phyloP scores from a whole-genome alignment of 495 filamentous ascomycete species.

The Penicillium soppii region DNA sequence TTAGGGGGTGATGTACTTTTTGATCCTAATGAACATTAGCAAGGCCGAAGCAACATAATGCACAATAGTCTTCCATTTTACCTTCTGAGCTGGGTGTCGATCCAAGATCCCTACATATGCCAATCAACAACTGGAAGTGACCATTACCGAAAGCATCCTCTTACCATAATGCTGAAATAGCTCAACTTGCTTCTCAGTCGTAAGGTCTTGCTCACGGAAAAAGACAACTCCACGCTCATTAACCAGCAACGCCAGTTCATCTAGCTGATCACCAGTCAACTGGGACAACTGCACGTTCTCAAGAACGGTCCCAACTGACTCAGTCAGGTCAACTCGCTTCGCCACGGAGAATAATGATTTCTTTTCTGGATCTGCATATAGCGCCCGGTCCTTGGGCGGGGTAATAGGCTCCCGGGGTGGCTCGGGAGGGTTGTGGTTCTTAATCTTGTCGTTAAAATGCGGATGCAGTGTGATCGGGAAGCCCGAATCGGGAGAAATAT shows the following conservation, averaged over 20 bases:
- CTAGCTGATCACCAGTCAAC: conserved; percentile 35
- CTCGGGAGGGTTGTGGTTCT: conserved; percentile 45
- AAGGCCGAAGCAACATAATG: too few relatives aligned
- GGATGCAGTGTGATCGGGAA: conserved; percentile 15
- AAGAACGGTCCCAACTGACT: conserved; percentile 48
- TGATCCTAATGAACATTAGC: conserved; percentile 5
- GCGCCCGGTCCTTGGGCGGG: conserved; percentile 48
- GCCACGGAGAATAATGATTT: conserved; percentile 47
- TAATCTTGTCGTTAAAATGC: conserved; percentile 44
- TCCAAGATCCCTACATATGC: conserved; percentile 31
- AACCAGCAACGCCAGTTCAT: conserved; percentile 46
- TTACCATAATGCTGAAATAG: conserved; percentile 53
- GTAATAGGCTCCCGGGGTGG: conserved; percentile 34
- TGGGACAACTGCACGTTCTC: conserved; percentile 44
- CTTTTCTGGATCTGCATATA: conserved; percentile 52
- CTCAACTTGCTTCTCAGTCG: conserved; percentile 49
- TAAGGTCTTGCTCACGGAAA: conserved; percentile 47
- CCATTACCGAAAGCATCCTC: neutral
- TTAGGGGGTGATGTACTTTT: neutral
- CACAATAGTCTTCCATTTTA: neutral
- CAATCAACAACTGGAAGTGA: neutral
- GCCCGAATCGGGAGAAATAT: conserved; percentile 21
- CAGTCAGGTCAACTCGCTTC: conserved; percentile 48
- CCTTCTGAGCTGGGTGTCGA: conserved; percentile 50
- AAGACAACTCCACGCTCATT: conserved; percentile 44